Conservation (phyloP, 139 green algal species). For the Dunaliella primolecta region DNA sequence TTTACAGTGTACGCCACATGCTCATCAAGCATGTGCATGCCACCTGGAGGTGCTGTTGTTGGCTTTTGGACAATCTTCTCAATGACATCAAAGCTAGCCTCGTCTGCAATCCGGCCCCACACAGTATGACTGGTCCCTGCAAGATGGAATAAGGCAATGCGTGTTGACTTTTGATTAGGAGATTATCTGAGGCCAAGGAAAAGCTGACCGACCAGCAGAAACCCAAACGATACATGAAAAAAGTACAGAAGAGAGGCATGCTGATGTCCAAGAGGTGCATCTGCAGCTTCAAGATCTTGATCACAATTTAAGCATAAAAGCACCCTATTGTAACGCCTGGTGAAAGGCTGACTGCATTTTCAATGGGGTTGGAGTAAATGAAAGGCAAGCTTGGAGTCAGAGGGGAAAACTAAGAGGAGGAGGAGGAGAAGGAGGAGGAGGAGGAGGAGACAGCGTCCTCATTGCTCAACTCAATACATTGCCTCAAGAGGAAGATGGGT, state of each 20-base stretch:
- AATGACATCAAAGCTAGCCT: constrained; percentile 17
- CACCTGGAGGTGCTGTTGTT: constrained; percentile 14
- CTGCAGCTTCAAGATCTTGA: neutral
- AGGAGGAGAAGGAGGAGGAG: too few relatives aligned
- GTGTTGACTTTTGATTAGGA: too few relatives aligned
- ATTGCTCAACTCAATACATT: too few relatives aligned
- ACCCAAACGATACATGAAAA: neutral
- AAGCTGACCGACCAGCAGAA: neutral
- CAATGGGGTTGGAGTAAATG: too few relatives aligned
- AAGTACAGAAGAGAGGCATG: neutral
- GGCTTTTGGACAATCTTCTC: constrained; percentile 24
- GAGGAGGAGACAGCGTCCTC: too few relatives aligned
- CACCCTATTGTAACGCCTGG: too few relatives aligned
- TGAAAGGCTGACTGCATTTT: too few relatives aligned
- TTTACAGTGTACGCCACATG: neutral
- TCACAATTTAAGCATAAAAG: neutral
- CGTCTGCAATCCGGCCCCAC: constrained; percentile 20
- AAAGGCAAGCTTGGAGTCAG: too few relatives aligned
- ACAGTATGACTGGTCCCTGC: constrained; percentile 14
- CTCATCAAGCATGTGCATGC: constrained; percentile 32
- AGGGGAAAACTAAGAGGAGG: too few relatives aligned
- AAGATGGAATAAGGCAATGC: neutral
- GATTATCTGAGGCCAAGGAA: neutral
- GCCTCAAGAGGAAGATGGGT: too few relatives aligned
- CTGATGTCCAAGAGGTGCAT: neutral